A percentile compares a stretch with the other conserved stretches of the same genome.
Evolutionary conservation across 257 asterid genomes (phyloP).

Genomic region (Solanum microdontum): DNA sequence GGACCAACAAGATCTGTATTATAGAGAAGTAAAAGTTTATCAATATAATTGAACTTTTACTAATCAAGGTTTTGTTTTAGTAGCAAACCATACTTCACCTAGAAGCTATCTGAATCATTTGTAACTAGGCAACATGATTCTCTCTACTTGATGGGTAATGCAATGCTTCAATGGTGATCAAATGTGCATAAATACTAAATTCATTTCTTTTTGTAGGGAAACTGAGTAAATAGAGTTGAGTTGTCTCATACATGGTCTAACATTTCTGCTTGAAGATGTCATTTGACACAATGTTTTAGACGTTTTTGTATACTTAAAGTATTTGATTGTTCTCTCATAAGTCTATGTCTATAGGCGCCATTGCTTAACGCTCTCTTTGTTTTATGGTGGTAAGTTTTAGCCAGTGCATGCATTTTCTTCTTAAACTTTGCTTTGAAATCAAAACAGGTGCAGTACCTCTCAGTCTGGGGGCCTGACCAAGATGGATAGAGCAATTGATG

Average conservation of each 20-base stretch:
- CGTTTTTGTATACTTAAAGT: not conserved
- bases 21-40: not conserved
- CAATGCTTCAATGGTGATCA: not conserved
- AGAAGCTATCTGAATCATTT: not conserved
- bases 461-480: conserved; percentile 69
- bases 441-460: conserved; percentile 78
- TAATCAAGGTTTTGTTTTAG: not conserved
- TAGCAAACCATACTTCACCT: not conserved
- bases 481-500: conserved; percentile 83
- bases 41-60: not conserved
- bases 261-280: not conserved
- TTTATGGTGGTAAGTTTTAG: not conserved
- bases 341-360: not conserved
- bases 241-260: not conserved
- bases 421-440: not conserved
- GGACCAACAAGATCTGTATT: not conserved
- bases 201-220: not conserved
- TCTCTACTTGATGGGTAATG: not conserved
- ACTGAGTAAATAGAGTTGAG: not conserved
- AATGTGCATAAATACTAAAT: not conserved
- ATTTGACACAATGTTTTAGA: not conserved
- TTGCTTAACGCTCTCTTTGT: not conserved
- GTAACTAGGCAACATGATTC: not conserved
- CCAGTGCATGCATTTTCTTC: not conserved
- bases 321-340: not conserved